Evolutionary conservation across 345 rosid species (phyloP), one percentile per base, ranked within the genome.

Genomic region (Salix viminalis): DNA sequence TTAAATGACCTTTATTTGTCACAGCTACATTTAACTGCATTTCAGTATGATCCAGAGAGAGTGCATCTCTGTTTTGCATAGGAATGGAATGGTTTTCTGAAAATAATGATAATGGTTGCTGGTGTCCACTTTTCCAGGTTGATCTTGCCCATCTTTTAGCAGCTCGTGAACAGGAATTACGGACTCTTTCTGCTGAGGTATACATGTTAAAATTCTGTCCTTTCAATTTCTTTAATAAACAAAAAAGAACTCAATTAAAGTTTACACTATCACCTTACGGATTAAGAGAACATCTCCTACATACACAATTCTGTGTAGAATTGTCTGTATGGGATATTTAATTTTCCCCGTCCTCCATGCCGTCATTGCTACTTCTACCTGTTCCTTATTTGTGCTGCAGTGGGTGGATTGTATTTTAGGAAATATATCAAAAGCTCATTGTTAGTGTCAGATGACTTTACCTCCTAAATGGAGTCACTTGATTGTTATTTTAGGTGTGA

Each of bases 101-200:
- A 69, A 67, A 36, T 67, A 36, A 32, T 67, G 6, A 32, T 72
- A 76, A 76, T 42, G 64, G 66, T 71, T 67, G 62, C 68, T 62
- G 16, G 30, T 65, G 41, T 34, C 66, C 42, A n/a, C 54, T 69
- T 82, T 84, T 85, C 67, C 87, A 94, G 98, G 97, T 90, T 79
- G 98, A 94, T 90, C 93, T 94, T 26, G 98, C 97, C 73, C 97
- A 94, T 82, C 79, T 94, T 68, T 87, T 94, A 83, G 93, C 96
- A 76, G 96, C 97, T 78, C 96, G 97, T 74, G 97, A 94, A 83
- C 98, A 94, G 80, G 98, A 94, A 77, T 82, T 94, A 66, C 85
- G 98, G 84, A 94, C 96, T 64, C 87, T 92, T 84, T 88, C 96
- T 74, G 98, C 98, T 64, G 98, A 94, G 93, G 97, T 90, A 87